Evolutionary conservation across 2,329 filamentous ascomycete genomes (phyloP), one percentile per base, ranked within the genome.

Genomic region (Penicillium sp.): DNA sequence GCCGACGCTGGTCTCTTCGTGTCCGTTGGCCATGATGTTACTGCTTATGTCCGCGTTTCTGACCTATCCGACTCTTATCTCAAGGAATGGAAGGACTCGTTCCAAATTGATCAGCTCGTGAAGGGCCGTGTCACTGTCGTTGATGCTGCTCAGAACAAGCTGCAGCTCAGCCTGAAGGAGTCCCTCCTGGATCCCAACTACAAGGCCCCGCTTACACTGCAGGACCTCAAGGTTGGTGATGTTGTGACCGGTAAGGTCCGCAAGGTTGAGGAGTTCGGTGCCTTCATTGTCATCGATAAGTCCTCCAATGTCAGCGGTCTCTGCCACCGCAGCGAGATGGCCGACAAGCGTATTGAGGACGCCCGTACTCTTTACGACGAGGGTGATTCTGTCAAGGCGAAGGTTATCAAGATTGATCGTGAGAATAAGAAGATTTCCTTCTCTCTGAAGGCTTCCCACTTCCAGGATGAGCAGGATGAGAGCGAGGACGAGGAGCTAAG

Each of bases 1-100:
- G 84, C 90, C 0, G 91, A 96, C 62, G 93, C 92, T 71, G 94
- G 94, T 49, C 75, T 99, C 2, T 96, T 97, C 66, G 84, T 99
- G 43, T 83, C 87, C 23, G 81, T 99, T 3, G 92, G 92, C 39
- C 89, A 90, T 16, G 86, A 88, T 59, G 82, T 96, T 16, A 90
- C 89, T 46, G 92, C 87, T 1, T 88, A 92, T 66, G 89, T 96
- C 44, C 88, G 90, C 63, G 88, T 97, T 49, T 85, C 89, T 9
- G 92, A 97, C 71, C 81, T 99, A 13, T 96, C 92, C 0, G 94
- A 99, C 71, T 83, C 85, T 7, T 99, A 87, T 71, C 77, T 99
- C 66, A 97, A 97, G 74, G 91, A 97, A 57, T 99, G 94, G 94
- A 95, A 96, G 77, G 85, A 90, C 31, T 81, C 87, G 40, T 97